These are phyloP conservation scores for Candida vaughaniae DNA, from an alignment of 805 yeast species.

Conservation along the genomic window DNA sequence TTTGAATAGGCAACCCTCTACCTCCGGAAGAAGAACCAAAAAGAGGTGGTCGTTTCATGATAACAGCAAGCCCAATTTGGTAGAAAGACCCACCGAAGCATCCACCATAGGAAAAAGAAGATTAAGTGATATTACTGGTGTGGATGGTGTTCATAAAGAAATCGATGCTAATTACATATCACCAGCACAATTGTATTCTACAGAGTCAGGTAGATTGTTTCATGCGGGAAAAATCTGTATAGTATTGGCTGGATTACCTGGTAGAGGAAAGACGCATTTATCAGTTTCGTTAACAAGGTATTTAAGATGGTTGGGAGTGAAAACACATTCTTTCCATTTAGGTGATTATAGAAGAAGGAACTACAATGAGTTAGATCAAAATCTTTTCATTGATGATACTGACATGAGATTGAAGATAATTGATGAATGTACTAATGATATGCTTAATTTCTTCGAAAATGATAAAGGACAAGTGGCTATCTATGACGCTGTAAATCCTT, in stretches of 20 bases:
- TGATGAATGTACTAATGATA: slow-evolving; percentile 65
- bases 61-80: slow-evolving; percentile 35
- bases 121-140: slow-evolving; percentile 39
- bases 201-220: slow-evolving; percentile 87
- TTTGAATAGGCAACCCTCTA: slow-evolving; percentile 21
- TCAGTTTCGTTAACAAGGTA: slow-evolving; percentile 91
- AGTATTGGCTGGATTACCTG: slow-evolving; percentile 89
- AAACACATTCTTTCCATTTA: slow-evolving; percentile 85
- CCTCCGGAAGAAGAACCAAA: slow-evolving; percentile 32
- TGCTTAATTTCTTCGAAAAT: slow-evolving; percentile 64
- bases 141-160: slow-evolving; percentile 64
- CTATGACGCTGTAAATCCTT: slow-evolving; percentile 92
- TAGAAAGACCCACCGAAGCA: slow-evolving; percentile 29
- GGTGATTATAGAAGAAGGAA: slow-evolving; percentile 79
- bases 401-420: slow-evolving; percentile 63
- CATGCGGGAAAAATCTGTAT: slow-evolving; percentile 95
- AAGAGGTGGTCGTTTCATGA: slow-evolving; percentile 46
- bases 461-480: slow-evolving; percentile 93
- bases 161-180: slow-evolving; percentile 65
- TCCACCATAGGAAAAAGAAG: slow-evolving; percentile 26
- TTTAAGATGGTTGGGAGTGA: slow-evolving; percentile 94
- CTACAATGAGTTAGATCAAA: slow-evolving; percentile 46
- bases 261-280: slow-evolving; percentile 91
- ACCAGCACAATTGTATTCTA: slow-evolving; percentile 91
- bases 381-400: slow-evolving; percentile 41